Evolutionary conservation across 441 rosid species (phyloP).

Genomic region (Jatropha multifida): DNA sequence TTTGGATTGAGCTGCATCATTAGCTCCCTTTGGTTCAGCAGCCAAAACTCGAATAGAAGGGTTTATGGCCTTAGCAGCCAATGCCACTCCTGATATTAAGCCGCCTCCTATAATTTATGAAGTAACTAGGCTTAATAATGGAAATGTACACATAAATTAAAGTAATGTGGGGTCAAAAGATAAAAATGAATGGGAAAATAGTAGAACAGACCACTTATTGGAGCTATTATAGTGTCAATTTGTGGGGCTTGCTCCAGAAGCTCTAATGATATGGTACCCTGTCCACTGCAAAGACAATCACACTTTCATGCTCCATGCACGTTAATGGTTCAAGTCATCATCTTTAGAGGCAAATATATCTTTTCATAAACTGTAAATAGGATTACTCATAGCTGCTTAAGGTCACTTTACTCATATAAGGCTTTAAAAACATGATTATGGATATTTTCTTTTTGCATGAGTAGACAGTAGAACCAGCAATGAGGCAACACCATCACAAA

Average conservation of each 20-base stretch:
- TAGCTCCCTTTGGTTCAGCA: slow-evolving; percentile 87
- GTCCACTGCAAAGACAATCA: slow-evolving; percentile 59
- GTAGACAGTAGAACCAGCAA: not conserved
- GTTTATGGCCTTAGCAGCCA: slow-evolving; percentile 86
- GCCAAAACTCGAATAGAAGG: slow-evolving; percentile 75
- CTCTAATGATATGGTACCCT: slow-evolving; percentile 82
- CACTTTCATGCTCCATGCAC: not conserved
- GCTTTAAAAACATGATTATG: not conserved
- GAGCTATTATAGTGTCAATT: slow-evolving; percentile 70
- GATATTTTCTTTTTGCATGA: not conserved
- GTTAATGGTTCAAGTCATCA: not conserved
- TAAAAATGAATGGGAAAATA: slow-evolving; percentile 7
- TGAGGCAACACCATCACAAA: not conserved
- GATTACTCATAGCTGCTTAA: not conserved
- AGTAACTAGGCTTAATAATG: not conserved
- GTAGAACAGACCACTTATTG: slow-evolving; percentile 65
- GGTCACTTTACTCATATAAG: not conserved
- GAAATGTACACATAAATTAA: not conserved
- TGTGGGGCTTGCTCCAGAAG: slow-evolving; percentile 72
- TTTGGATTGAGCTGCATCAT: slow-evolving; percentile 88
- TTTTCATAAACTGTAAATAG: no score
- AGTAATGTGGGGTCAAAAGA: not conserved
- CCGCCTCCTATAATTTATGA: slow-evolving; percentile 60
- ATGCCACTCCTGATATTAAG: slow-evolving; percentile 82
- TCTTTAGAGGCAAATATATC: not conserved